Conservation (phyloP, 2,329 filamentous ascomycete genomes). For the Onygena corvina region DNA sequence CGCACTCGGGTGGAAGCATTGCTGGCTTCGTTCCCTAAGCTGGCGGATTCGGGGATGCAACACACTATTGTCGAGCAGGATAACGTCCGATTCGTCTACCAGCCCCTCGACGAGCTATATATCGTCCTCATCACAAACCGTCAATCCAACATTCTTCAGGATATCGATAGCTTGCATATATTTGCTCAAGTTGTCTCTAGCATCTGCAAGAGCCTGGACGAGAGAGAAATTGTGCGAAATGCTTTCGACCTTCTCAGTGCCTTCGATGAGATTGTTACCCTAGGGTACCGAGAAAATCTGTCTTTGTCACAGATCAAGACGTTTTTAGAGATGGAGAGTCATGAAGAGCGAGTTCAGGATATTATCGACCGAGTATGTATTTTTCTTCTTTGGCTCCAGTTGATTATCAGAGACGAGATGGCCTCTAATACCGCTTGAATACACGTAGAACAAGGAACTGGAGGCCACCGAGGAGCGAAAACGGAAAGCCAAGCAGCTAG, state of each 20-base stretch:
- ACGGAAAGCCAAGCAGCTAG: slow-evolving; percentile 94
- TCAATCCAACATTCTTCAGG: slow-evolving; percentile 97
- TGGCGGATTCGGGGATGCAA: slow-evolving; percentile 88
- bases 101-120: slow-evolving; percentile 96
- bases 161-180: slow-evolving; percentile 95
- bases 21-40: slow-evolving; percentile 92
- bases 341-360: slow-evolving; percentile 97
- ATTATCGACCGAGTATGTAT: slow-evolving; percentile 73
- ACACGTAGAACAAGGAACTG: slow-evolving; percentile 79
- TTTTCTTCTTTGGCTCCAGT: slow-evolving; percentile 8
- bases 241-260: slow-evolving; percentile 92
- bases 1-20: slow-evolving; percentile 92
- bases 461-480: slow-evolving; percentile 98
- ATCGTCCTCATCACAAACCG: slow-evolving; percentile 99
- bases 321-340: slow-evolving; percentile 97
- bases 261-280: slow-evolving; percentile 91
- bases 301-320: slow-evolving; percentile 97
- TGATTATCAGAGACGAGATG: slow-evolving; percentile 19
- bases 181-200: slow-evolving; percentile 96
- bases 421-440: slow-evolving; percentile 21
- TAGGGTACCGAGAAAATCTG: slow-evolving; percentile 92
- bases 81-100: slow-evolving; percentile 98
- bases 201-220: slow-evolving; percentile 90
- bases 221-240: slow-evolving; percentile 88
- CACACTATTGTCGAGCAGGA: slow-evolving; percentile 98